Percentiles rank a stretch among this genome's conserved stretches.
These are phyloP conservation scores for Nannizziopsis barbatae DNA, from an alignment of 2,329 filamentous ascomycete genomes.

Conservation along the genomic window DNA sequence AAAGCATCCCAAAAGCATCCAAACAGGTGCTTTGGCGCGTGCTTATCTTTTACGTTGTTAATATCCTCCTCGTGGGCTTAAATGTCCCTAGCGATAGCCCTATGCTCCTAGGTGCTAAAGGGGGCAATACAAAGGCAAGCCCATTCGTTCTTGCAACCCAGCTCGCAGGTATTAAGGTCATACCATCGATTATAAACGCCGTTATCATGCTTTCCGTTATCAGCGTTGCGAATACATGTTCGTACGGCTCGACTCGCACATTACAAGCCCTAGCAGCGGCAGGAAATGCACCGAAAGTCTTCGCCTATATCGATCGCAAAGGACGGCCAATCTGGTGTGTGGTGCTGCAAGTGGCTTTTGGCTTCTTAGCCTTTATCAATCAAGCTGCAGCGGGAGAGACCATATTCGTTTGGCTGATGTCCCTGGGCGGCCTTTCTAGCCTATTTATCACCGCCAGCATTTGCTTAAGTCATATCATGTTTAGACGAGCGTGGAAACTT, in stretches of 20 bases:
- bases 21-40: slow-evolving; percentile 45
- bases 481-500: slow-evolving; percentile 48
- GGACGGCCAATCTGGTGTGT: slow-evolving; percentile 53
- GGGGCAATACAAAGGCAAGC: slow-evolving; percentile 46
- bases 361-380: slow-evolving; percentile 56
- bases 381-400: slow-evolving; percentile 51
- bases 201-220: slow-evolving; percentile 61
- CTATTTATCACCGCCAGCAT: slow-evolving; percentile 49
- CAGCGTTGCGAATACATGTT: slow-evolving; percentile 56
- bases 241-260: slow-evolving; percentile 54
- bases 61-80: slow-evolving; percentile 48
- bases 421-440: slow-evolving; percentile 32
- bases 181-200: slow-evolving; percentile 64
- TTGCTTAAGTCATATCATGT: slow-evolving; percentile 57
- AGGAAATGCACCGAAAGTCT: slow-evolving; percentile 58
- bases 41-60: slow-evolving; percentile 47
- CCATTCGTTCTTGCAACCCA: slow-evolving; percentile 63
- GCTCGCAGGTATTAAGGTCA: slow-evolving; percentile 53
- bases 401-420: slow-evolving; percentile 41
- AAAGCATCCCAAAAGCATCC: slow-evolving; percentile 44
- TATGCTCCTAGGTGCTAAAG: slow-evolving; percentile 46
- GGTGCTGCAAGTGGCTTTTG: slow-evolving; percentile 41
- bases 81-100: slow-evolving; percentile 53
- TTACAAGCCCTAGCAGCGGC: slow-evolving; percentile 68
- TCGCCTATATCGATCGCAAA: slow-evolving; percentile 54